These are phyloP conservation scores for Gymnopus androsaceus DNA, from an alignment of 1,284 basidiomycete genomes.

Conservation along the genomic window DNA sequence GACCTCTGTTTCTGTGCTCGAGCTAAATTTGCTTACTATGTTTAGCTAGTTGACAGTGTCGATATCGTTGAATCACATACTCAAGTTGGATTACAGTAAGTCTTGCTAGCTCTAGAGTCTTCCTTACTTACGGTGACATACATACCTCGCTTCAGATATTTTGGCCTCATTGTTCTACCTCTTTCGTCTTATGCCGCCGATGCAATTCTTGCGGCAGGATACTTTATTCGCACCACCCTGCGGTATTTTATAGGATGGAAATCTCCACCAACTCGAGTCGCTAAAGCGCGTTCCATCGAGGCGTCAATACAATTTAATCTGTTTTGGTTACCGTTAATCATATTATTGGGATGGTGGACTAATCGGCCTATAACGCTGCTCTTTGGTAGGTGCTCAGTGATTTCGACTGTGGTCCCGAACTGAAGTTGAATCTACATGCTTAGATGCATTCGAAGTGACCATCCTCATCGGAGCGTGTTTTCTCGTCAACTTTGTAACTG, in stretches of 20 bases:
- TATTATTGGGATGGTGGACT: constrained; percentile 14
- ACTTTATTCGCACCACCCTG: constrained; percentile 19
- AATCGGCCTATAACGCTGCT: constrained; percentile 26
- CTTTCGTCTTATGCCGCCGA: constrained; percentile 51
- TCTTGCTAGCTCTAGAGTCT: not conserved
- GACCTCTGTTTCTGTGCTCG: constrained; percentile 14
- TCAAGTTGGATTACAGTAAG: constrained; percentile 50
- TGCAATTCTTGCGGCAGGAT: constrained; percentile 37
- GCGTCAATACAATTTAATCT: constrained; percentile 16
- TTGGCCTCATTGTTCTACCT: constrained; percentile 48
- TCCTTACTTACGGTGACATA: not conserved
- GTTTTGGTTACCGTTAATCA: constrained; percentile 17
- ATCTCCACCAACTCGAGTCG: constrained; percentile 29
- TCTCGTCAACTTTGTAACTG: constrained; percentile 50
- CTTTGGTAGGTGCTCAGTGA: constrained; percentile 35
- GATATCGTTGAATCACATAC: constrained; percentile 36
- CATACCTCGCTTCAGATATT: constrained; percentile 35
- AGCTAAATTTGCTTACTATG: not conserved
- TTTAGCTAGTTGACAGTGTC: constrained; percentile 46
- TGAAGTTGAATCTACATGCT: not conserved
- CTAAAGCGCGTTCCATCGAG: constrained; percentile 27
- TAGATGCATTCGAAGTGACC: constrained; percentile 48
- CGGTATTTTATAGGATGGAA: constrained; percentile 30
- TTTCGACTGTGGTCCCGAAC: not conserved
- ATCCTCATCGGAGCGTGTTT: constrained; percentile 45